Base-by-base conservation (phyloP, 2,329 filamentous ascomycete species). In the Claviceps spartinae region DNA sequence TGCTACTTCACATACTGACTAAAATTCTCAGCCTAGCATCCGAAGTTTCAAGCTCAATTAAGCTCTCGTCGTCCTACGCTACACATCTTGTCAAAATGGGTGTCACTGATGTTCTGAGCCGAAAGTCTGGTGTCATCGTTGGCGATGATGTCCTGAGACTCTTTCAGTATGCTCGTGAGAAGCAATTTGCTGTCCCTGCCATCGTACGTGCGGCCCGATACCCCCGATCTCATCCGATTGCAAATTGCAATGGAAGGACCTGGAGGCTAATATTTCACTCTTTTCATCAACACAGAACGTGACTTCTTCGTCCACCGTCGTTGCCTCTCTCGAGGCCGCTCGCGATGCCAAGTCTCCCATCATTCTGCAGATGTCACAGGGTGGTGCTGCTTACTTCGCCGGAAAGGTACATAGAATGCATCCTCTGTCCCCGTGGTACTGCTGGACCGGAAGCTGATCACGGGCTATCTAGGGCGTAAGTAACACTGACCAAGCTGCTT, bases 301-400 rank as follows among this genome's bases (percentile, higher is more conserved):
- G 66, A 97, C 91, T 62, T 95, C 89, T 43, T 95, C 87, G 56
- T 95, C 88, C 57, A 77, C 74, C 50, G 69, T 67, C 57, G 85
- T 96, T 60, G 83, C 88, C 63, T 75, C 88, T 52, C 88, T 98
- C 62, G 93, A 98, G 79, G 93, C 93, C 68, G 93, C 93, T 62
- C 85, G 88, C 64, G 90, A 97, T 72, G 77, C 82, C 68, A 95
- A 95, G 72, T 79, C 87, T 56, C 93, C 93, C 63, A 84, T 96
- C 72, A 86, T 96, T 72, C 82, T 97, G 61, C 93, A 97, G 76
- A 78, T 87, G 64, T 94, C 87, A 63, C 88, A 97, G 73, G 93
- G 93, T 66, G 90, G 90, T 73, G 86, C 88, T 58, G 90, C 89
- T 63, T 95, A 84, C 80, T 95, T 95, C 67, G 87, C 86, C 63